Conservation (phyloP, 78 protist genomes). For the Dictyostelium capitatum region DNA sequence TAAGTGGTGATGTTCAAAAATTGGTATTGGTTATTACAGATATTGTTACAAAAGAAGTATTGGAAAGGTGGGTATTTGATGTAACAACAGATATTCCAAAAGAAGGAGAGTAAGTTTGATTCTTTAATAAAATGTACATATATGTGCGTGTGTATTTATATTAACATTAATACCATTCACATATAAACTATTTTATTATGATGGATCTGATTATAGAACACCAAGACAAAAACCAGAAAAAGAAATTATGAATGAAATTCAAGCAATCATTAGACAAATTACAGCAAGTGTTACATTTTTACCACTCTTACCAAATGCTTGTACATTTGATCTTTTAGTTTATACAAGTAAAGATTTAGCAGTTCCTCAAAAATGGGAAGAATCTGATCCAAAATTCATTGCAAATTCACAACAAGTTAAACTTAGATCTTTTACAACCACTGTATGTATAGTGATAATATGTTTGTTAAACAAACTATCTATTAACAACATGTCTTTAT, state of each 20-base stretch:
- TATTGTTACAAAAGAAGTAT: slow-evolving; percentile 79
- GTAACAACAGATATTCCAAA: slow-evolving; percentile 90
- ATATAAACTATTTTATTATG: neutral
- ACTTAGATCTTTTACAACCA: slow-evolving; percentile 97
- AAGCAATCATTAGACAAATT: slow-evolving; percentile 98
- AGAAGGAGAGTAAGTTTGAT: slow-evolving; percentile 57
- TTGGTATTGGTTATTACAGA: slow-evolving; percentile 96
- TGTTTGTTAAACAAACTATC: neutral
- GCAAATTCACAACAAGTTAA: slow-evolving; percentile 90
- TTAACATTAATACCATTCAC: neutral
- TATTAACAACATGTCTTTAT: too few species aligned
- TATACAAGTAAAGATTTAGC: slow-evolving; percentile 90
- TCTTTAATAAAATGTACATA: neutral
- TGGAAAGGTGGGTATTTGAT: slow-evolving; percentile 99
- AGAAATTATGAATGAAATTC: slow-evolving; percentile 96
- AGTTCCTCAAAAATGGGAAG: slow-evolving; percentile 95
- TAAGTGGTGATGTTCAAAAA: slow-evolving; percentile 91
- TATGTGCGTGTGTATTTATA: neutral
- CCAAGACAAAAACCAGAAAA: slow-evolving; percentile 85
- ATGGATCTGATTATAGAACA: slow-evolving; percentile 26
- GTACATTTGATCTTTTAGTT: slow-evolving; percentile 98
- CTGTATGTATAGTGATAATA: slow-evolving; percentile 48
- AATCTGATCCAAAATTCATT: slow-evolving; percentile 96
- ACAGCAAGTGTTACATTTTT: slow-evolving; percentile 97
- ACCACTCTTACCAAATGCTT: slow-evolving; percentile 87